A percentile compares a stretch with the other conserved stretches of the same genome.
Evolutionary conservation across 306 rosid species (phyloP).

Genomic region (Senna tora): DNA sequence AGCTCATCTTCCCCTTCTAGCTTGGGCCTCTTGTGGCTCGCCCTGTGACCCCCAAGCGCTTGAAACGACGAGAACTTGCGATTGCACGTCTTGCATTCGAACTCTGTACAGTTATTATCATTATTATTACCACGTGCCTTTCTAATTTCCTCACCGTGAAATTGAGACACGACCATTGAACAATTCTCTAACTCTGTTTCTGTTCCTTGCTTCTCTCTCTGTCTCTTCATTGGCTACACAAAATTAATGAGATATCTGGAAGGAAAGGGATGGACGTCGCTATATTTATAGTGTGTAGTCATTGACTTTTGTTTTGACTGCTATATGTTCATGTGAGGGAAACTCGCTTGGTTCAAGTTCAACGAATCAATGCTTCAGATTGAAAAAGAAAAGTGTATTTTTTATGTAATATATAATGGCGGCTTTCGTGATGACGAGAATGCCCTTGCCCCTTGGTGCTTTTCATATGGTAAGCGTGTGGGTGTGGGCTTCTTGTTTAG

Average conservation of each 20-base stretch:
- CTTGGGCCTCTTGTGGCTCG: conserved; percentile 66
- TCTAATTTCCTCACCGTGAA: conserved; percentile 9
- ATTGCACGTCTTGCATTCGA: conserved; percentile 83
- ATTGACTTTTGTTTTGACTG: too few species aligned
- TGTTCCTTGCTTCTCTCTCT: too few species aligned
- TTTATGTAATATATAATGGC: background rate
- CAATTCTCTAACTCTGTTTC: conserved; percentile 37
- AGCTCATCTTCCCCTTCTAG: conserved; percentile 18
- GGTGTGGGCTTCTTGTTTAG: background rate
- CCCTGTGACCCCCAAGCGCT: conserved; percentile 88
- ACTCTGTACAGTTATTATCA: conserved; percentile 9
- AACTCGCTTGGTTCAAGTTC: too few species aligned
- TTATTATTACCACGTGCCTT: background rate
- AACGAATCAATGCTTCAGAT: too few species aligned
- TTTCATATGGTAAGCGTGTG: background rate
- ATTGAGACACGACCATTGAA: conserved; percentile 44
- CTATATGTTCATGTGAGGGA: too few species aligned
- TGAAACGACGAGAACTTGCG: conserved; percentile 78
- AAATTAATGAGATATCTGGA: too few species aligned
- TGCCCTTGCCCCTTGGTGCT: background rate
- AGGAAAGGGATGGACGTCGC: too few species aligned
- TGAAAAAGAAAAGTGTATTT: too few species aligned
- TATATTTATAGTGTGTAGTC: too few species aligned
- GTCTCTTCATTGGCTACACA: too few species aligned
- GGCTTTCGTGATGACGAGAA: conserved; percentile 1